Evolutionary conservation across 2,329 filamentous ascomycete species (phyloP).

Genomic region (Acrocalymma vagum): DNA sequence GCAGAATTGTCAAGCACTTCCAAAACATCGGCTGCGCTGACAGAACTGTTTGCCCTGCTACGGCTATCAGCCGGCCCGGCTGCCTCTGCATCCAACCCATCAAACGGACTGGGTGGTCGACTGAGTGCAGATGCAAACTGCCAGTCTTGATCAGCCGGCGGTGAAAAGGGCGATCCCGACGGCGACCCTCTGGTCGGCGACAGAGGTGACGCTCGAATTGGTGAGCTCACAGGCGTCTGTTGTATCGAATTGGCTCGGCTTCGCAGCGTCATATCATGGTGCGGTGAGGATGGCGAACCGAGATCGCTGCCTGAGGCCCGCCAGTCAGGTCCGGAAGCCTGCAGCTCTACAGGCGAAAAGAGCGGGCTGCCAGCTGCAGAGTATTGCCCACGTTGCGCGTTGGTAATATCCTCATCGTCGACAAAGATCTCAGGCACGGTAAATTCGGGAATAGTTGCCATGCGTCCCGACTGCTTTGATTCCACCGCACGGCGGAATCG

Average conservation of each 20-base stretch:
- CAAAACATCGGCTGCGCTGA: constrained; percentile 80
- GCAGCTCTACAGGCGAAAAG: constrained; percentile 40
- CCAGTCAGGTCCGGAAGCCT: constrained; percentile 32
- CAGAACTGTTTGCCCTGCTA: constrained; percentile 71
- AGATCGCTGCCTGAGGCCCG: constrained; percentile 35
- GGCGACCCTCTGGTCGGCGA: constrained; percentile 27
- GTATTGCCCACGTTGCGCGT: constrained; percentile 47
- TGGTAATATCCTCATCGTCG: constrained; percentile 73
- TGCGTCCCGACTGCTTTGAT: constrained; percentile 73
- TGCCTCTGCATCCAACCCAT: too few species aligned
- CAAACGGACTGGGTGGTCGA: constrained; percentile 47
- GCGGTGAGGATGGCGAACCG: constrained; percentile 34
- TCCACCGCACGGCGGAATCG: constrained; percentile 80
- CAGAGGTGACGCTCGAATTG: constrained; percentile 33
- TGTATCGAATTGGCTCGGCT: constrained; percentile 50
- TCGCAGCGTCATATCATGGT: constrained; percentile 37
- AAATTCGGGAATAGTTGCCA: constrained; percentile 80
- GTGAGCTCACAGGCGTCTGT: constrained; percentile 44
- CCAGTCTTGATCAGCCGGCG: constrained; percentile 49
- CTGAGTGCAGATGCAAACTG: constrained; percentile 55
- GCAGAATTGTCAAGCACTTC: constrained; percentile 87
- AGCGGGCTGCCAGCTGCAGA: constrained; percentile 43
- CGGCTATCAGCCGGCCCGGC: constrained; percentile 53
- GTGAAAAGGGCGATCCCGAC: constrained; percentile 38
- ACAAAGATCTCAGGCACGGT: constrained; percentile 90